These are phyloP conservation scores for Borovskyia barvae DNA, from an alignment of 208 protist species.

Conservation along the genomic window DNA sequence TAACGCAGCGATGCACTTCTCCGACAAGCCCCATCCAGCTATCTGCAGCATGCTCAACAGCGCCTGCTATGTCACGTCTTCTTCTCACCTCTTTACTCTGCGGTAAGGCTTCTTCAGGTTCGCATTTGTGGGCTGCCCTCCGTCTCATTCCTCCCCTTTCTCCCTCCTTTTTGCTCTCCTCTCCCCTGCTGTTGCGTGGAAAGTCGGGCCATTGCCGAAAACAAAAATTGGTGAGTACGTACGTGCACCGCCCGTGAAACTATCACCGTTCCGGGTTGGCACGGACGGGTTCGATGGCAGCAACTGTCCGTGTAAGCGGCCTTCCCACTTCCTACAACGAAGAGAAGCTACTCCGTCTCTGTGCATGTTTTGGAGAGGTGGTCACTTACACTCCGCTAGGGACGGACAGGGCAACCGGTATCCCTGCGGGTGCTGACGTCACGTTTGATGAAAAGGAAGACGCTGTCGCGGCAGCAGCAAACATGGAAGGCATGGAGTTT, in stretches of 20 bases:
- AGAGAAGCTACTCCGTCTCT: conserved; percentile 56
- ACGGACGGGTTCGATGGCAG: too few relatives aligned
- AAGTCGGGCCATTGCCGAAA: background rate
- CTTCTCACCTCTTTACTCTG: conserved; percentile 1
- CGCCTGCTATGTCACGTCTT: too few relatives aligned
- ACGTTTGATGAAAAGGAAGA: conserved; percentile 59
- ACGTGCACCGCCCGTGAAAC: too few relatives aligned
- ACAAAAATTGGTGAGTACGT: background rate
- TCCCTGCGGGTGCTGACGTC: conserved; percentile 21
- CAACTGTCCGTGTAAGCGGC: conserved; percentile 42
- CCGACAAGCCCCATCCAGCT: too few relatives aligned
- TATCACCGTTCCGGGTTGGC: background rate
- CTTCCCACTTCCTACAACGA: conserved; percentile 41
- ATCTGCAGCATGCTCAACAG: too few relatives aligned
- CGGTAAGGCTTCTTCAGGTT: background rate
- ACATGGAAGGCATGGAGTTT: conserved; percentile 82
- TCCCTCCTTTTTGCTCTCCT: background rate
- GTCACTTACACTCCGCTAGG: conserved; percentile 24
- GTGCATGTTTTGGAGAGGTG: conserved; percentile 74
- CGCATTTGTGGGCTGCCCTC: background rate
- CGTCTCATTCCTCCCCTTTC: background rate
- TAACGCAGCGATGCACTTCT: too few relatives aligned
- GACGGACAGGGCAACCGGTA: background rate
- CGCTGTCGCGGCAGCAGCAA: conserved; percentile 47
- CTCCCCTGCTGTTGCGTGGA: background rate